Evolutionary conservation across 2,329 filamentous ascomycete species (phyloP), one percentile per base, ranked within the genome.

Genomic region (Colletotrichum magnum): DNA sequence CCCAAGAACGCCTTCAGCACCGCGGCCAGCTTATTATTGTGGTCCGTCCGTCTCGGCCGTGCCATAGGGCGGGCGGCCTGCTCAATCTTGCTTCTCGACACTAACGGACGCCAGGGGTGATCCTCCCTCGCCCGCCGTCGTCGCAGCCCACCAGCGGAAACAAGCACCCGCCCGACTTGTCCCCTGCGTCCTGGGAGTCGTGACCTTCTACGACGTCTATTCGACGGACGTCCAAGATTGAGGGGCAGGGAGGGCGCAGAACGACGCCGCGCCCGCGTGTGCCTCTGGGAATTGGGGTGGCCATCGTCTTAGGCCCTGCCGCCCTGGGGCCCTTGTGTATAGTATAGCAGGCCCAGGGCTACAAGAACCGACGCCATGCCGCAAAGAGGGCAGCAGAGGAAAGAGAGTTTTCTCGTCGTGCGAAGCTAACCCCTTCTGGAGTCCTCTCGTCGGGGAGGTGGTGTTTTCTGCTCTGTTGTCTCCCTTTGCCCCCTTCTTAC

Each of bases 371-470:
- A 21, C 45, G 36, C 61, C 45, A 60, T 57, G 7, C 62, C 62
- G 18, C 28, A 26, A 60, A 47, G 39, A 58, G 67, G 39, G 52
- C 21, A 12, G 48, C 32, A 52, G 50, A 60, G 56, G 10, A 61
- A 69, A 66, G 56, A 66, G 41, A 66, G 62, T 69, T 69, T 69
- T 56, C 51, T 60, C 56, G 6, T 24, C 39, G 18, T 66, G 24
- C 28, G 36, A 60, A 36, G 51, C 66, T 57, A 66, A 28, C 56
- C 62, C 52, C 16, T 12, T 69, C 52, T 43, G 10, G 52, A 53
- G 65, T 58, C 4, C 36, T 36, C 21, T 58, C 51, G 58, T 45
- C 50, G 24, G 53, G 45, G 59, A 54, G 50, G 26, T 59, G 47
- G 39, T 53, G 47, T 53, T 32, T 50, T 21, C n/a, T 26, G 24